These are phyloP conservation scores for Daldinia vernicosa DNA, from an alignment of 495 filamentous ascomycete genomes.

Conservation along the genomic window DNA sequence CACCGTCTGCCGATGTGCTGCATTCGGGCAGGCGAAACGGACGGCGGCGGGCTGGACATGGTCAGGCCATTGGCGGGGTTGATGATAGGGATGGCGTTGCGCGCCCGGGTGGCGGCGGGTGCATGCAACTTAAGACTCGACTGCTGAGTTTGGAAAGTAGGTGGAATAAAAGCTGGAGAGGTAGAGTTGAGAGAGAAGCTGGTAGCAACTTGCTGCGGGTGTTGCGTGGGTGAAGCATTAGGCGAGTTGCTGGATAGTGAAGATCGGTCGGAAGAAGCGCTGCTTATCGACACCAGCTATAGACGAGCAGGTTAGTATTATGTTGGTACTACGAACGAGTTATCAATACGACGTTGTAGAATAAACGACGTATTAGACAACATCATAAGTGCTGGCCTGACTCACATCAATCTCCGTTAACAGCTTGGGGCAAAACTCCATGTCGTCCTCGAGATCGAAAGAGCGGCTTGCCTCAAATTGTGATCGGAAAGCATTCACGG, in stretches of 20 bases:
- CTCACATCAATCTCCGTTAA: slow-evolving; percentile 97
- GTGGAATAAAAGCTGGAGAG: slow-evolving; percentile 74
- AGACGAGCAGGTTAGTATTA: slow-evolving; percentile 35
- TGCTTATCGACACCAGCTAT: slow-evolving; percentile 84
- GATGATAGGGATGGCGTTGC: slow-evolving; percentile 98
- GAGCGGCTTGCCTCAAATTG: slow-evolving; percentile 91
- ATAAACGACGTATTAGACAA: slow-evolving; percentile 24
- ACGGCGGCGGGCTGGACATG: slow-evolving; percentile 88
- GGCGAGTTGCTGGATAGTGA: slow-evolving; percentile 95
- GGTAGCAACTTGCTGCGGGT: slow-evolving; percentile 76
- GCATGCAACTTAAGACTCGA: slow-evolving; percentile 81
- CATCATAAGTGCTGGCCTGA: slow-evolving; percentile 41
- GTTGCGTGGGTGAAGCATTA: slow-evolving; percentile 80
- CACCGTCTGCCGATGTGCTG: slow-evolving; percentile 67
- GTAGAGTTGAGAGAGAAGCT: slow-evolving; percentile 81
- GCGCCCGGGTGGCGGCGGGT: slow-evolving; percentile 82
- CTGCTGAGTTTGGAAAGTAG: slow-evolving; percentile 59
- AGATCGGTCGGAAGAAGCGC: slow-evolving; percentile 92
- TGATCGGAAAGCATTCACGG: slow-evolving; percentile 77
- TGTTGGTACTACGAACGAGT: not conserved
- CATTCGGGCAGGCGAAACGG: slow-evolving; percentile 87
- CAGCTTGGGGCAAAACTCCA: slow-evolving; percentile 94
- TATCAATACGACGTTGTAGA: slow-evolving; percentile 19
- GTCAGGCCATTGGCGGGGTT: slow-evolving; percentile 92
- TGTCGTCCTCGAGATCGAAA: slow-evolving; percentile 96